phyloP scores from a whole-genome alignment of 768 basidiomycete genomes.

The Leccinum rimulosum region DNA sequence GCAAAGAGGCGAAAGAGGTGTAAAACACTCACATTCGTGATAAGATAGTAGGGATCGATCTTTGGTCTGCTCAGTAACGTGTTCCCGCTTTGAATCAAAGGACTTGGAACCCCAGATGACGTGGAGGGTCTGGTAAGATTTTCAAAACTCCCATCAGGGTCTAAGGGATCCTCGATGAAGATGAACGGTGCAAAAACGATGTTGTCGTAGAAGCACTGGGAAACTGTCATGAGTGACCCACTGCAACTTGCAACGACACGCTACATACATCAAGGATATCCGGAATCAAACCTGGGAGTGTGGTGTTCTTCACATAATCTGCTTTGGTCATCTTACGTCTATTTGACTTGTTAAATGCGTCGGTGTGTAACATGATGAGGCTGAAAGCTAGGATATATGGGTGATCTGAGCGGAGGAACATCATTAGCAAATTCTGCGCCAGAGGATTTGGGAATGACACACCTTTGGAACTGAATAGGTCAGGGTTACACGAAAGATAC shows the following conservation, averaged over 20 bases:
- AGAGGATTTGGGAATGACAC: slow-evolving; percentile 13
- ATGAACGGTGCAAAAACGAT: slow-evolving; percentile 95
- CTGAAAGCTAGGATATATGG: slow-evolving; percentile 97
- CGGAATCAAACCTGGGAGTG: slow-evolving; percentile 75
- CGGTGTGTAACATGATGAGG: slow-evolving; percentile 97
- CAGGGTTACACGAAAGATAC: slow-evolving; percentile 81
- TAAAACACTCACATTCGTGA: slow-evolving; percentile 60
- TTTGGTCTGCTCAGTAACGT: slow-evolving; percentile 57
- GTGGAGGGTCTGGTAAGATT: slow-evolving; percentile 40
- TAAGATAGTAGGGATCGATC: slow-evolving; percentile 91
- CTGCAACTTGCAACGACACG: background rate
- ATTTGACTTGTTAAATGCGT: slow-evolving; percentile 97
- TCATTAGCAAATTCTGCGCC: background rate
- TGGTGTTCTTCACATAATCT: slow-evolving; percentile 92
- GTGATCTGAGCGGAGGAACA: slow-evolving; percentile 55
- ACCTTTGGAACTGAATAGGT: slow-evolving; percentile 78
- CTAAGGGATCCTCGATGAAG: slow-evolving; percentile 88
- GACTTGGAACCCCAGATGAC: slow-evolving; percentile 28
- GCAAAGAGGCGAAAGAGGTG: background rate
- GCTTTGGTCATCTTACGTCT: slow-evolving; percentile 96
- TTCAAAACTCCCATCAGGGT: slow-evolving; percentile 55
- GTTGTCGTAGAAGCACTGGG: slow-evolving; percentile 93
- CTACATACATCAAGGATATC: slow-evolving; percentile 81
- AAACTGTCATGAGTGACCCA: slow-evolving; percentile 2
- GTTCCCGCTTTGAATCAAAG: slow-evolving; percentile 32